Evolutionary conservation across 164 flowering plant genomes (phyloP), one percentile per base, ranked within the genome.

Genomic region (Akebia trifoliata): DNA sequence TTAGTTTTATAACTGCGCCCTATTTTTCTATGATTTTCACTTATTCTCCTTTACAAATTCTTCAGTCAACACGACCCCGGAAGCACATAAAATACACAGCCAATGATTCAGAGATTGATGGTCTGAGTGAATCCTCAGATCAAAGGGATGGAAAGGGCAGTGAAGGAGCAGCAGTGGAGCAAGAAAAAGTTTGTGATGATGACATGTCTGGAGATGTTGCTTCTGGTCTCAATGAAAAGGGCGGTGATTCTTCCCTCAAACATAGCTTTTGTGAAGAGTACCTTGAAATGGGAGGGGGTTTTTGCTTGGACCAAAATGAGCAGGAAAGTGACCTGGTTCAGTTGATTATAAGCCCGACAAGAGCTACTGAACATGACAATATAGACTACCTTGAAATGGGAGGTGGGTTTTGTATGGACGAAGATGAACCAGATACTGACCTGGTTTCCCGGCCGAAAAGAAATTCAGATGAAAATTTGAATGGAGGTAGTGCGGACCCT

Each of bases 51-150:
- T 21, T 31, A 21, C 52, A 25, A 25, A 18, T 17, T 17, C 37
- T 62, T 6, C 74, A 91, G 98, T 91, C 95, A 37, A 62, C 45
- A 26, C 80, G 98, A 5, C 40, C 63, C 11, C 70, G 85, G 64
- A 86, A 81, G 68, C 63, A 75, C 2, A 81, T 80, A 28, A 70
- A 63, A 18, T 84, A 87, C 60, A 39, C 48, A 22, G 63, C 34
- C 37, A 44, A 69, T 50, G 78, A 69, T 57, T 26, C 28, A 14
- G 80, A 74, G 29, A 26, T 25, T 59, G 82, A 74, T 54, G 71
- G 63, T 24, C 14, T 12, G 29, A 60, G 59, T n/a, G 59, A 65
- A 28, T 58, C 72, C 32, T 14, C 40, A 22, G 64, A 72, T 34
- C 53, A 57, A 39, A 59, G 57, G 9, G 42, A 49, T 35, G 62